These are phyloP conservation scores for Fraxinus velutina DNA, from an alignment of 305 asterid species.

Conservation along the genomic window DNA sequence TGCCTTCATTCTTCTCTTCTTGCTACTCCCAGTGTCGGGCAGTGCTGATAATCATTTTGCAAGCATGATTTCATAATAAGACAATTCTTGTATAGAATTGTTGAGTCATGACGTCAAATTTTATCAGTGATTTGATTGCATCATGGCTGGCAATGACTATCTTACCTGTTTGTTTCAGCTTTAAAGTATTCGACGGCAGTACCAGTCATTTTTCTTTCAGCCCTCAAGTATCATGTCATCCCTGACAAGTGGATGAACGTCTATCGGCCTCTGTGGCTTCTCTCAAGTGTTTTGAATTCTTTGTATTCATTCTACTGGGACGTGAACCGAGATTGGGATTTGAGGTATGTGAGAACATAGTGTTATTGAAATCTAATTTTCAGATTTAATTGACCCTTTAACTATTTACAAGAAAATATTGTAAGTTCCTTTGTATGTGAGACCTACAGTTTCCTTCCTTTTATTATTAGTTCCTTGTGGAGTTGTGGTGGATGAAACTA, in stretches of 20 bases:
- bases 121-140: constrained; percentile 1
- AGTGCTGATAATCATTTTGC: neutral
- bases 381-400: neutral
- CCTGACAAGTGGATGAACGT: constrained; percentile 72
- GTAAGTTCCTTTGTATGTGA: neutral
- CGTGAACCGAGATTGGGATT: constrained; percentile 89
- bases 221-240: constrained; percentile 86
- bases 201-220: constrained; percentile 89
- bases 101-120: neutral
- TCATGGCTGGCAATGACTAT: constrained; percentile 25
- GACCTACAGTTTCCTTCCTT: neutral
- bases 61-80: neutral
- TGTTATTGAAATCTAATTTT: neutral
- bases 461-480: neutral
- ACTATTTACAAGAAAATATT: constrained; percentile 10
- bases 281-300: constrained; percentile 78
- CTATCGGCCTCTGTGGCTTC: constrained; percentile 90
- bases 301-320: constrained; percentile 89
- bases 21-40: neutral
- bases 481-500: constrained; percentile 4
- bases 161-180: constrained; percentile 60
- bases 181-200: constrained; percentile 91
- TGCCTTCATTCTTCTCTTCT: neutral
- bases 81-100: neutral
- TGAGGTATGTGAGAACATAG: constrained; percentile 52